These are phyloP conservation scores for Pascua guehoae DNA, from an alignment of 1,284 basidiomycete species.

Conservation along the genomic window DNA sequence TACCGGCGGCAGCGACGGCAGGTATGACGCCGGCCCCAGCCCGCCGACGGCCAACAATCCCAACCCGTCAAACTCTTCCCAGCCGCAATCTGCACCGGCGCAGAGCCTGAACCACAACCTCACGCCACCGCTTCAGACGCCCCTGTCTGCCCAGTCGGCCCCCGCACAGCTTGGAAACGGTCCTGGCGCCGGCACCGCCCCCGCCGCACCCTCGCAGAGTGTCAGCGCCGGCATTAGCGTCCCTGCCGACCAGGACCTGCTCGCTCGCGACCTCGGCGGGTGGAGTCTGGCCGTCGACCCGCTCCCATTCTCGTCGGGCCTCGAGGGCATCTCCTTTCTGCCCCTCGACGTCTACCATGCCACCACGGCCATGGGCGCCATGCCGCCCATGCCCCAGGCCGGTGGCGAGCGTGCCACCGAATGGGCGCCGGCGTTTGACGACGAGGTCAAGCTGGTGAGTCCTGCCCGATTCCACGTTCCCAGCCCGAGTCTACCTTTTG, in stretches of 20 bases:
- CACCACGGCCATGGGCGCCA: not conserved
- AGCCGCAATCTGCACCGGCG: too few relatives aligned
- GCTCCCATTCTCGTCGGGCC: conserved; percentile 12
- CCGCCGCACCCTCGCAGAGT: too few relatives aligned
- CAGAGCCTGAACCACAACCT: not conserved
- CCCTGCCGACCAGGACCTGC: not conserved
- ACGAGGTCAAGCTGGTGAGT: conserved; percentile 8
- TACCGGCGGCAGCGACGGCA: not conserved
- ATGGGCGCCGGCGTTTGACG: conserved; percentile 1
- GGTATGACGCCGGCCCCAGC: not conserved
- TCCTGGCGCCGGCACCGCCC: too few relatives aligned
- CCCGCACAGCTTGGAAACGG: too few relatives aligned
- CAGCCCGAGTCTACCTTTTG: too few relatives aligned
- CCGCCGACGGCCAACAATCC: not conserved
- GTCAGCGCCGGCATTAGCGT: too few relatives aligned
- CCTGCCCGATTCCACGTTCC: not conserved
- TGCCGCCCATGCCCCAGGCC: conserved; percentile 2
- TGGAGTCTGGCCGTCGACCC: conserved; percentile 16
- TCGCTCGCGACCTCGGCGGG: not conserved
- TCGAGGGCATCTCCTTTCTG: conserved; percentile 16
- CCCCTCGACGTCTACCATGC: conserved; percentile 14
- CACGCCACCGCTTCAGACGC: too few relatives aligned
- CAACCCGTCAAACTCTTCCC: too few relatives aligned
- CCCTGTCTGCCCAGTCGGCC: too few relatives aligned
- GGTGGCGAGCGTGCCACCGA: not conserved